Base-by-base conservation (phyloP, 495 filamentous ascomycete genomes). In the Neurospora sp. region DNA sequence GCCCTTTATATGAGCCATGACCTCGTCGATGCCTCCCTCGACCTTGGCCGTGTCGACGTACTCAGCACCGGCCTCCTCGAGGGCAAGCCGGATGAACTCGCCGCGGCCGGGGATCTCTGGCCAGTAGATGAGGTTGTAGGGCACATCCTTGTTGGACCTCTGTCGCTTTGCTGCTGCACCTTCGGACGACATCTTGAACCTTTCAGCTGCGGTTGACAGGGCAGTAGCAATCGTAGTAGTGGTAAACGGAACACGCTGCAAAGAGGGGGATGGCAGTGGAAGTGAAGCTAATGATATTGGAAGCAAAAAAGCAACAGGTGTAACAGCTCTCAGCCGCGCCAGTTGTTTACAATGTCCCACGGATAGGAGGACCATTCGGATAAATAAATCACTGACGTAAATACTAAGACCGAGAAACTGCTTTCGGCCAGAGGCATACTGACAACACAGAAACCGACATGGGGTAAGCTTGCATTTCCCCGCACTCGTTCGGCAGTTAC, bases 51-150 rank as follows among this genome's bases (percentile, higher is more conserved):
- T 82, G 81, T 93, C 90, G 44, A 78, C 87, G 81, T 92, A 93
- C 45, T 85, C 78, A 22, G 85, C 86, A 22, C 83, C 81, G 35
- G 86, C 83, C 41, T 86, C 89, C 82, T 92, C 90, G 77, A 92
- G 83, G 22, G 81, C 85, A 44, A 92, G 86, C 31, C 90, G 89
- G 79, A 92, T 81, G 77, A 83, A 84, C 75, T 92, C 90, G 61
- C 87, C 90, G 73, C 90, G 87, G 69, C 90, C 90, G 70, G 90
- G 90, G 68, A 90, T 79, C 42, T 78, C 77, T 38, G 89, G 88
- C 85, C 87, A 89, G 84, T 92, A 92, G 79, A 90, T 80, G 47
- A 91, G 87, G 41, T 87, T 79, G 81, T 90, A 87, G 1, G 83
- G 81, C 37, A 80, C 79, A 69, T 83, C 81, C 76, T 83, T 83